A percentile compares a stretch with the other conserved stretches of the same genome.
These are phyloP conservation scores for Sherardia arvensis DNA, from an alignment of 257 asterid species.

Conservation along the genomic window DNA sequence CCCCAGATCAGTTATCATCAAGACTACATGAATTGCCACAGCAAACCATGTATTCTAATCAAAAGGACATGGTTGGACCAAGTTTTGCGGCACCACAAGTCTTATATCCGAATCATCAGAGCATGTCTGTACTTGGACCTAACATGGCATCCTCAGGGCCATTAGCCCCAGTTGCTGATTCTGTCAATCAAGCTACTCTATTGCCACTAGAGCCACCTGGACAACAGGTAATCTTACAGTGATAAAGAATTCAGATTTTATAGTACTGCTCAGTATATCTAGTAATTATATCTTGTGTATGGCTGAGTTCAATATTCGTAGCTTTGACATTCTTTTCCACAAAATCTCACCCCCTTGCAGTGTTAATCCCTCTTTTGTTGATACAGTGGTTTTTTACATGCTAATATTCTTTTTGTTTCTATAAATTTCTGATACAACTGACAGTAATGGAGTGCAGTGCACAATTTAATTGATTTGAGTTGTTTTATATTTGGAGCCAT, in stretches of 20 bases:
- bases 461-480: neutral
- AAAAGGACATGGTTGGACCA: conserved; percentile 26
- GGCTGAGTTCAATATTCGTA: neutral
- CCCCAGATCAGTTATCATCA: conserved; percentile 41
- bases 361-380: neutral
- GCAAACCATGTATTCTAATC: conserved; percentile 26
- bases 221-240: conserved; percentile 32
- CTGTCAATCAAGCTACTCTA: conserved; percentile 45
- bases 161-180: conserved; percentile 21
- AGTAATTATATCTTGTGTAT: neutral
- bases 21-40: conserved; percentile 30
- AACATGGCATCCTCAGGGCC: conserved; percentile 24
- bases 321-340: neutral
- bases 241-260: neutral
- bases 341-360: neutral
- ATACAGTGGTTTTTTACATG: neutral
- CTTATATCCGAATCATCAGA: conserved; percentile 30
- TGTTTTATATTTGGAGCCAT: neutral
- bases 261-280: neutral
- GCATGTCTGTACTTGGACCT: conserved; percentile 15
- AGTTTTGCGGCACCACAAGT: conserved; percentile 11
- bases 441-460: neutral
- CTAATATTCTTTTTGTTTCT: neutral
- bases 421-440: neutral
- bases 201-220: conserved; percentile 54